These are phyloP conservation scores for Straminergon stramineum DNA, from an alignment of 225 moss, liverwort and hornwort species.

Conservation along the genomic window DNA sequence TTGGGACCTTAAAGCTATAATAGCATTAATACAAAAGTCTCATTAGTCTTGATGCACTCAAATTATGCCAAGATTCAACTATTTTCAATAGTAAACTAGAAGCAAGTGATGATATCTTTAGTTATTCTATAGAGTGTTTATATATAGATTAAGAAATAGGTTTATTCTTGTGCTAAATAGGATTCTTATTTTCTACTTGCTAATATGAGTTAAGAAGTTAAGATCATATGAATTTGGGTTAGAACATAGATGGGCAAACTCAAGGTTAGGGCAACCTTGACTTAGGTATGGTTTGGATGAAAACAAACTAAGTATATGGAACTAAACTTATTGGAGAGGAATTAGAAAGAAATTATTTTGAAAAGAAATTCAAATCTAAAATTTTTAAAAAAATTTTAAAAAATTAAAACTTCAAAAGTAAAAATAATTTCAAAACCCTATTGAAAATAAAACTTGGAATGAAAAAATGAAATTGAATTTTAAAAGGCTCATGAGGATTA, in stretches of 20 bases:
- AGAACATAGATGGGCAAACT: background rate
- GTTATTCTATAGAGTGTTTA: background rate
- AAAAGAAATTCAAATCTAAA: background rate
- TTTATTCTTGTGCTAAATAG: background rate
- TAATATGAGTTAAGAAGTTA: background rate
- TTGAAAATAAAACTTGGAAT: background rate
- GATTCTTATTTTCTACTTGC: background rate
- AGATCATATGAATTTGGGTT: background rate
- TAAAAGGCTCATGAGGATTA: background rate
- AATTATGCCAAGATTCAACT: background rate
- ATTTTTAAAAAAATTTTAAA: accelerated
- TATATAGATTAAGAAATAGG: background rate
- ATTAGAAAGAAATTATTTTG: background rate
- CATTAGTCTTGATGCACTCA: background rate
- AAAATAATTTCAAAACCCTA: background rate
- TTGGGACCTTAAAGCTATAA: background rate
- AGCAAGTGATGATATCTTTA: background rate
- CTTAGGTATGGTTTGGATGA: background rate
- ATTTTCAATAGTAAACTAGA: background rate
- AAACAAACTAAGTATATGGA: background rate
- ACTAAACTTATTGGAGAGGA: background rate
- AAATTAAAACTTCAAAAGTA: background rate
- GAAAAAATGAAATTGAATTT: background rate
- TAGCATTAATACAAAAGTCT: too few species aligned
- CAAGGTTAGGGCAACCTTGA: background rate